A percentile compares a stretch with the other conserved stretches of the same genome.
phyloP scores from a whole-genome alignment of 1,284 basidiomycete genomes.

The Phylloboletellus chloephorus region DNA sequence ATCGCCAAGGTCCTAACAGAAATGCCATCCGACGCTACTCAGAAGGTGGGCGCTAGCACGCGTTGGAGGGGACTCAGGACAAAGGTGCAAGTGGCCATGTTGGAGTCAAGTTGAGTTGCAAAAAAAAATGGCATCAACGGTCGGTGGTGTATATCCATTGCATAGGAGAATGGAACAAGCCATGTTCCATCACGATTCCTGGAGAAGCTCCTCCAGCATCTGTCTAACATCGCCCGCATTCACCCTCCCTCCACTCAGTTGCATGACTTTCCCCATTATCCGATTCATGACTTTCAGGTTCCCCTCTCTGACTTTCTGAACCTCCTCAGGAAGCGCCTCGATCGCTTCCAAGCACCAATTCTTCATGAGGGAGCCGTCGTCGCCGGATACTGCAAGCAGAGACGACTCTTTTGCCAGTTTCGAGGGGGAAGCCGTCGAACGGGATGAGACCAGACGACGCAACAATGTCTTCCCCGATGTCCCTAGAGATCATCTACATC shows the following conservation, averaged over 20 bases:
- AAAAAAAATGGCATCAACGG: not conserved
- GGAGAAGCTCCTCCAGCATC: conserved; percentile 43
- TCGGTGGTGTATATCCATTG: no score
- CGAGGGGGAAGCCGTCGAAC: conserved; percentile 35
- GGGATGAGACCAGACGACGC: conserved; percentile 52
- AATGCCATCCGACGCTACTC: conserved; percentile 55
- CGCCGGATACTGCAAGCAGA: conserved; percentile 33
- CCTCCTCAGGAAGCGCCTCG: conserved; percentile 64
- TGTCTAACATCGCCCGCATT: conserved; percentile 54
- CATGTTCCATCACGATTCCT: not conserved
- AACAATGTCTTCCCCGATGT: conserved; percentile 70
- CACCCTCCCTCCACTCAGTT: conserved; percentile 70
- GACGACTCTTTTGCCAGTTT: conserved; percentile 48
- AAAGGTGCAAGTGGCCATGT: conserved; percentile 37
- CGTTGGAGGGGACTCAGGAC: conserved; percentile 74
- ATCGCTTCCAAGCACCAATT: conserved; percentile 63
- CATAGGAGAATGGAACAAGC: no score
- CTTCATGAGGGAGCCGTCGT: conserved; percentile 36
- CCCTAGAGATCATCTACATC: conserved; percentile 37
- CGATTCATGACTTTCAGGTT: conserved; percentile 82
- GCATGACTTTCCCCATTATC: conserved; percentile 89
- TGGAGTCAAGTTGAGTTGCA: conserved; percentile 11
- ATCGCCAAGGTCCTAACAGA: conserved; percentile 73
- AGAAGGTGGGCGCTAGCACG: conserved; percentile 59
- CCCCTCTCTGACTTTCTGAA: conserved; percentile 63